A percentile compares a stretch with the other conserved stretches of the same genome.
phyloP scores from a whole-genome alignment of 2,329 filamentous ascomycete genomes.

The Venturia asperata region DNA sequence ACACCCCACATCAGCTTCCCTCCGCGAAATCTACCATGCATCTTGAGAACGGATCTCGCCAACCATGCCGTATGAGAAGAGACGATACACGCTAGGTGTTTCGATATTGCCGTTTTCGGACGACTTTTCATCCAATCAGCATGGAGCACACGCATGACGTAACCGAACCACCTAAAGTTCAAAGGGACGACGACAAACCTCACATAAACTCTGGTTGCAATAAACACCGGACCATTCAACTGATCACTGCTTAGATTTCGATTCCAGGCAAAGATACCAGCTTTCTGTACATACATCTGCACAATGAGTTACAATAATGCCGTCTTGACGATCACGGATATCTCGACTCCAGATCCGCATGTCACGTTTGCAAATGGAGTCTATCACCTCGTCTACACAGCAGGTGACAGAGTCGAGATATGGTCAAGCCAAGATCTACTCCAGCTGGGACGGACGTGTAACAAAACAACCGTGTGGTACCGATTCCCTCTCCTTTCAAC shows the following conservation, averaged over 20 bases:
- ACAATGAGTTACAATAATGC: slow-evolving; percentile 30
- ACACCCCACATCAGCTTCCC: background rate
- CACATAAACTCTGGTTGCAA: too few species aligned
- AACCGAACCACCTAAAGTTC: background rate
- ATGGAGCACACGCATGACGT: background rate
- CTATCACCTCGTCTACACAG: slow-evolving; percentile 36
- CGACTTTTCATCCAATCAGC: too few species aligned
- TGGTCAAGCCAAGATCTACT: slow-evolving; percentile 17
- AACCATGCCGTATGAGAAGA: too few species aligned
- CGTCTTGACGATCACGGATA: slow-evolving; percentile 37
- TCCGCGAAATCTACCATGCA: too few species aligned
- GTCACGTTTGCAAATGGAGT: slow-evolving; percentile 36
- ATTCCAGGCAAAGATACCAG: too few species aligned
- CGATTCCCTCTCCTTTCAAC: background rate
- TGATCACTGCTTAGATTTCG: too few species aligned
- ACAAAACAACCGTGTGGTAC: slow-evolving; percentile 16
- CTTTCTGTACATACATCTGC: background rate
- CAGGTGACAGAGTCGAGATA: slow-evolving; percentile 19
- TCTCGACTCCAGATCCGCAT: slow-evolving; percentile 39
- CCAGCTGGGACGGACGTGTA: background rate
- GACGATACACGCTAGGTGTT: too few species aligned
- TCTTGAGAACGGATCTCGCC: too few species aligned
- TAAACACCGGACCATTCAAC: too few species aligned
- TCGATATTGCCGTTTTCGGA: too few species aligned
- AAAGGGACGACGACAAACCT: background rate